Evolutionary conservation across 257 asterid genomes (phyloP), one percentile per base, ranked within the genome.

Genomic region (Penstemon eatonii): DNA sequence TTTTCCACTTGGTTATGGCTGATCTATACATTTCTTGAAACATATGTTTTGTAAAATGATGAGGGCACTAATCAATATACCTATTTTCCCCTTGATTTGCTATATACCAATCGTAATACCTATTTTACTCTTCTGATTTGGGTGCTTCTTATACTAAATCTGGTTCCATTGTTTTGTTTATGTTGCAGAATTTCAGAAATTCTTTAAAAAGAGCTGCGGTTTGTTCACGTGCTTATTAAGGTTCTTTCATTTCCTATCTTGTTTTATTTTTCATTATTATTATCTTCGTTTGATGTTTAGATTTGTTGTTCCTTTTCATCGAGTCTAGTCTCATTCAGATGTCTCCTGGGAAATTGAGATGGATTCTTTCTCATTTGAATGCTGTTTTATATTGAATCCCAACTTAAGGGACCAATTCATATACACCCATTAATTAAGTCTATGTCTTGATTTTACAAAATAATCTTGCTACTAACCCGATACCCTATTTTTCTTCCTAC

Each of bases 1-100:
- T 65, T 38, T 59, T 58, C 82, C 68, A 65, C 65, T 65, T 74
- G 66, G 65, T 66, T 55, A 68, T 77, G 76, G 77, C 66, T 80
- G 83, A 78, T 83, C 81, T 75, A 37, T 19, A 19, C 77, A 70
- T 69, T 70, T 77, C 71, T 74, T 69, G 75, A 57, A 62, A 65
- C 3, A 56, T 65, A 36, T 18, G 52, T 78, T 67, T 67, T 52
- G 11, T 33, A 12, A 57, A 40, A 9, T 65, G 56, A 56, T 72
- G 76, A 77, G 81, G 81, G 78, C 67, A 61, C 66, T 40, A 60
- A 43, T 66, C 70, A 65, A 69, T 76, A 53, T 60, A 56, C 71
- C 77, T 58, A 18, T 65, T 71, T 39, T 38, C 33, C 67, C 63
- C 7, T 25, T 65, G 56, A 67, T 56, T 52, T 78, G 59, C 68